phyloP scores from a whole-genome alignment of 2,329 filamentous ascomycete species.

The Nectriaceae sp. region DNA sequence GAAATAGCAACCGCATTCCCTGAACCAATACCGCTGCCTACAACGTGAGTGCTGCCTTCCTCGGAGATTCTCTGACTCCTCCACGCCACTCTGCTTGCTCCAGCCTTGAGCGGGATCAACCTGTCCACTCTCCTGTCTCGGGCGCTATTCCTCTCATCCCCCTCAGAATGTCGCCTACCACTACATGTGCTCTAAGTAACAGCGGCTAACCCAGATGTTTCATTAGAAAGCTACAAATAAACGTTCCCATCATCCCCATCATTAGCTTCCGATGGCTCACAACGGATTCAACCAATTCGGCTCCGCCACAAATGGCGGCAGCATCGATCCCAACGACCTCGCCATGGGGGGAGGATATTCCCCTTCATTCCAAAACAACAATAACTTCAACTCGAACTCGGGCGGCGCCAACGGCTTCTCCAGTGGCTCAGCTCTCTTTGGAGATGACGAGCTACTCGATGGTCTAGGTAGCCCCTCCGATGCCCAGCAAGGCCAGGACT shows the following conservation, averaged over 20 bases:
- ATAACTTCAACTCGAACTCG: slow-evolving; percentile 58
- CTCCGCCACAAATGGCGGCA: slow-evolving; percentile 54
- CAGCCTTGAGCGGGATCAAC: slow-evolving; percentile 18
- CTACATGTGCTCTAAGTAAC: not conserved
- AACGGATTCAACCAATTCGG: slow-evolving; percentile 59
- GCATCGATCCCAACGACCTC: slow-evolving; percentile 84
- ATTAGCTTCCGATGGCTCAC: slow-evolving; percentile 49
- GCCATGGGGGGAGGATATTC: slow-evolving; percentile 66
- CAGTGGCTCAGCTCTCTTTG: slow-evolving; percentile 75
- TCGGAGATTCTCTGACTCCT: not conserved
- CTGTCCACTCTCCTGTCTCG: slow-evolving; percentile 22
- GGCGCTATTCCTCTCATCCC: slow-evolving; percentile 12
- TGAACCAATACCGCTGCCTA: slow-evolving; percentile 18
- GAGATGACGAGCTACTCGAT: slow-evolving; percentile 87
- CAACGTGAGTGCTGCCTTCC: slow-evolving; percentile 2
- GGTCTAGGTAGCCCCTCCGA: slow-evolving; percentile 61
- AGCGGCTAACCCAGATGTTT: not conserved
- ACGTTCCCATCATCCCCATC: slow-evolving; percentile 10
- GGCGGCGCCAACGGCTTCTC: slow-evolving; percentile 73
- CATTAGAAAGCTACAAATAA: too few species aligned
- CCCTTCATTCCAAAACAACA: slow-evolving; percentile 54
- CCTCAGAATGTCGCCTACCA: too few species aligned
- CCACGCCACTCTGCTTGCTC: not conserved
- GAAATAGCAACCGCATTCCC: slow-evolving; percentile 14
- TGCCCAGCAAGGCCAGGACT: slow-evolving; percentile 58